Conservation (phyloP, 2,329 filamentous ascomycete species). For the Biscogniauxia marginata region DNA sequence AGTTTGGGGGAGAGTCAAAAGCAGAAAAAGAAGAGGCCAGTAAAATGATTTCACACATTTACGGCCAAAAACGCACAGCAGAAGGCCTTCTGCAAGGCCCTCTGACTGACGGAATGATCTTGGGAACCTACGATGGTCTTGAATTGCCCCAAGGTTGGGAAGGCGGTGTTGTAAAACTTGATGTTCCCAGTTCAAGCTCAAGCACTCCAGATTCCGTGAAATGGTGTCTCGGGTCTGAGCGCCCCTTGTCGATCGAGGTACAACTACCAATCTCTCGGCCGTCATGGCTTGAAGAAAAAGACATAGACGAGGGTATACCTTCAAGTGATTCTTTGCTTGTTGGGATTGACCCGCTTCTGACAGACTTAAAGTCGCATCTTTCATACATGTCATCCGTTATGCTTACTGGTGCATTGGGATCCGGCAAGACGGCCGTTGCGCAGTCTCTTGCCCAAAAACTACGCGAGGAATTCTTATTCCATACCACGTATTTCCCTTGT, state of each 20-base stretch:
- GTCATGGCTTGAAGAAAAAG: conserved; percentile 47
- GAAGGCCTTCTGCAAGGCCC: conserved; percentile 76
- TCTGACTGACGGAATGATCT: conserved; percentile 81
- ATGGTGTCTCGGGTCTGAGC: conserved; percentile 79
- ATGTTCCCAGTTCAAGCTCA: conserved; percentile 49
- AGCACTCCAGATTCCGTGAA: conserved; percentile 45
- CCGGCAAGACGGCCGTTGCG: conserved; percentile 83
- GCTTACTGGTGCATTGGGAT: conserved; percentile 82
- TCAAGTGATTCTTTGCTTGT: conserved; percentile 64
- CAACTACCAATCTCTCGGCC: conserved; percentile 71
- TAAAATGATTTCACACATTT: conserved; percentile 70
- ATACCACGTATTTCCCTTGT: conserved; percentile 84
- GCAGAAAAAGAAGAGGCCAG: conserved; percentile 76
- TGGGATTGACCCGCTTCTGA: conserved; percentile 76
- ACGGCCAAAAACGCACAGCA: conserved; percentile 52
- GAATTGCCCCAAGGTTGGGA: conserved; percentile 65
- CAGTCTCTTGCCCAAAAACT: conserved; percentile 74
- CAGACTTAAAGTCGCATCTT: conserved; percentile 71
- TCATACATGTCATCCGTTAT: conserved; percentile 86
- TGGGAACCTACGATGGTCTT: conserved; percentile 58
- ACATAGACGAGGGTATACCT: conserved; percentile 54
- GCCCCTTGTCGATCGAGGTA: conserved; percentile 71
- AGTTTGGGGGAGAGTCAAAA: conserved; percentile 85
- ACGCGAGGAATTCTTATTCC: conserved; percentile 70
- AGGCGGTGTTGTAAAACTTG: conserved; percentile 80